Base-by-base conservation (phyloP, 768 basidiomycete genomes). In the Phanerodontia chrysosporium region DNA sequence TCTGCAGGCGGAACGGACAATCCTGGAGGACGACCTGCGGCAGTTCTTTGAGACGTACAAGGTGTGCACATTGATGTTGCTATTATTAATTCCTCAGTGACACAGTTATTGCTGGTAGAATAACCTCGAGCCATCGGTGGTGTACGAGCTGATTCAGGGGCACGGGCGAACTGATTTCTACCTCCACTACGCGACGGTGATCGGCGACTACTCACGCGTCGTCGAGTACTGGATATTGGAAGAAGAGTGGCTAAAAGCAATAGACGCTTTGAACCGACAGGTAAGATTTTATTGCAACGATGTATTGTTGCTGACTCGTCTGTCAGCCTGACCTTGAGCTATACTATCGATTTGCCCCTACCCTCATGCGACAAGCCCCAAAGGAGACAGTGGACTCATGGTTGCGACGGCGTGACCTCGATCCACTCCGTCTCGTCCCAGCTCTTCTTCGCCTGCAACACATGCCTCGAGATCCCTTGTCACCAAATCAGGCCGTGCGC, bases 41-140 rank as follows among this genome's bases (percentile, higher is more conserved):
- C 90, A 95, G 48, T 98, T 99, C 72, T 85, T 98, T 49, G 87
- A 90, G 58, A 96, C 92, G 0, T 98, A 98, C 76, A 93, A 92
- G 83, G 95, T 92, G 45, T 55, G 75, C 62, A 13, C 6, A 45
- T 54, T 30, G 21, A 57, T 9, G 2, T 58, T 36, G 29, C 25
- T n/a, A 25, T 57, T 16, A 42, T 25, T 22, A 24, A 30, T 12
- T 27, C 24, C 35, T 59, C 8, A 51, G 4, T 7, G 14, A 14
- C 32, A 35, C 32, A 35, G 8, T 51, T 21, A n/a, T n/a, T n/a
- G 45, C 12, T 29, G 22, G n/a, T 35, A 97, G 95, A 80, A 78
- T 63, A 89, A 95, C 71, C 79, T 99, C 35, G 91, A 98, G 64
- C 83, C 83, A 12, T 79, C 83, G 53, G 95, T 95, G 3, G 82